Conservation (phyloP, 352 stramenopile species). For the Pythium coloratum region DNA sequence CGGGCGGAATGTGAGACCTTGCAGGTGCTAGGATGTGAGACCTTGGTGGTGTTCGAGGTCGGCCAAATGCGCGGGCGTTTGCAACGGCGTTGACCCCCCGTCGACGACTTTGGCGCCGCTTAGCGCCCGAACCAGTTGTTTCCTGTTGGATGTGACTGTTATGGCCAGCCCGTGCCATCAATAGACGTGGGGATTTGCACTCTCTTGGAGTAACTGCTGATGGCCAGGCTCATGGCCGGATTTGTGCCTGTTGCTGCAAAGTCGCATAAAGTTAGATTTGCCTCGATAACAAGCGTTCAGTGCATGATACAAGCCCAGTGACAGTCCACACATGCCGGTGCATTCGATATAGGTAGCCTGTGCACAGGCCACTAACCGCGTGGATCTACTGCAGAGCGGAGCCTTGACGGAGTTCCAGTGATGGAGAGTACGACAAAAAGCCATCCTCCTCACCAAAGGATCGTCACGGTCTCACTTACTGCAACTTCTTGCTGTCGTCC, state of each 20-base stretch:
- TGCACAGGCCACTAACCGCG: no score
- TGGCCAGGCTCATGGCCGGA: not conserved
- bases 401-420: no score
- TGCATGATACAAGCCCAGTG: no score
- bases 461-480: slow-evolving; percentile 13
- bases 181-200: not conserved
- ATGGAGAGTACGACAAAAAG: no score
- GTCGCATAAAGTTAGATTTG: not conserved
- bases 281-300: no score
- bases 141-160: not conserved
- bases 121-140: no score
- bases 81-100: not conserved
- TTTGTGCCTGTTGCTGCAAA: not conserved
- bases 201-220: not conserved
- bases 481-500: slow-evolving; percentile 19
- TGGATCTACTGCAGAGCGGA: no score
- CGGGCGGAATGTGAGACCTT: not conserved
- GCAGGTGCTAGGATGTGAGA: not conserved
- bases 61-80: not conserved
- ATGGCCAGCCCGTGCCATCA: not conserved
- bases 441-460: no score
- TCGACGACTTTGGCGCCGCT: not conserved
- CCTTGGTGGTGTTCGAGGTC: not conserved
- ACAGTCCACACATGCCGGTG: no score
- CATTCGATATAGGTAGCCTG: no score